Base-by-base conservation (phyloP, 2,329 filamentous ascomycete species). In the Clonostachys solani region DNA sequence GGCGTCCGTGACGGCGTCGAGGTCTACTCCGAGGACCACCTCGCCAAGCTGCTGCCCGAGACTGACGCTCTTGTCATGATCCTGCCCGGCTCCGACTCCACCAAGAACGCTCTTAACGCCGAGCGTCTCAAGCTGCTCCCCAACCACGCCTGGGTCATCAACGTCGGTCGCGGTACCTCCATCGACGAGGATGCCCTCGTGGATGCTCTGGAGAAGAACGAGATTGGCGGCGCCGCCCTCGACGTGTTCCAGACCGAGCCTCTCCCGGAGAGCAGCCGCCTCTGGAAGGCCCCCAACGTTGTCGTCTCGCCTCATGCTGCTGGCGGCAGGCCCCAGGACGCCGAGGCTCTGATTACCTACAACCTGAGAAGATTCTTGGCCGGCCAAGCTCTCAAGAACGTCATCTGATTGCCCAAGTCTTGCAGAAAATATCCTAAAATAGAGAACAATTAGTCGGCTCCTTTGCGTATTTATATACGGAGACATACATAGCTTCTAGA, bases 51-150 rank as follows among this genome's bases (percentile, higher is more conserved):
- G 33, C 69, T 86, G 35, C 67, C 73, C 33, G 57, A 74, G 59
- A 83, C 81, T 0, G 82, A 86, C 55, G 82, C 80, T 0, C 68
- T 86, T n/a, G 80, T 86, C 54, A 84, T 86, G 81, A 84, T 84
- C 52, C 68, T 84, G 8, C 81, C 81, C 0, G 81, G 81, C 0
- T 74, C 73, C 35, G 76, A 75, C 9, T 67, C 71, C n/a, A 84
- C 81, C 23, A 66, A 65, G 35, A 65, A 84, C 54, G 79, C 69
- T 2, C 69, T 84, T 49, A 78, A 77, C 54, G 70, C 68, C 29
- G 76, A 80, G 60, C 62, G 78, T 8, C 58, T 84, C 41, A 66
- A 63, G 52, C 57, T 74, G 42, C 63, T 84, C 50, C 80, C 81
- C 36, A 73, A 72, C 52, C 81, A 84, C 60, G 75, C 75, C 18